Evolutionary conservation across 176 grass and related monocot genomes (phyloP).

Genomic region (Oryza longistaminata): DNA sequence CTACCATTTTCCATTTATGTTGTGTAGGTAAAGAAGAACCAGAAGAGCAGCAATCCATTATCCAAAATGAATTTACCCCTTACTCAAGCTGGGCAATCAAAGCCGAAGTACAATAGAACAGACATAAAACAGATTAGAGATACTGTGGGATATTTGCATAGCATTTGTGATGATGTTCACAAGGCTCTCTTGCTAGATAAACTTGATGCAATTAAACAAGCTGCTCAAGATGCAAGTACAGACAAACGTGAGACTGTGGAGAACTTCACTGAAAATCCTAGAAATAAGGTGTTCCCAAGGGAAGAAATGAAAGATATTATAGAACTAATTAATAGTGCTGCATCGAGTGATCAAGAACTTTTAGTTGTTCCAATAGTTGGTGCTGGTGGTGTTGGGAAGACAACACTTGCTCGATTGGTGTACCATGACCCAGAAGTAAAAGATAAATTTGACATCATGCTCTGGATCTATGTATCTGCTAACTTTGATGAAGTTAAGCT

Average conservation of each 20-base stretch:
- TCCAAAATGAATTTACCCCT: background rate
- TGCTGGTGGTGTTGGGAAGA: slow-evolving; percentile 49
- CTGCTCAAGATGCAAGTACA: background rate
- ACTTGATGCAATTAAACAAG: slow-evolving; percentile 14
- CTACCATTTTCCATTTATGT: background rate
- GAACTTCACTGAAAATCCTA: background rate
- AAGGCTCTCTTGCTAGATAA: slow-evolving; percentile 30
- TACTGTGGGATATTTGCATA: background rate
- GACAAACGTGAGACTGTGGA: background rate
- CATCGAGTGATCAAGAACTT: background rate
- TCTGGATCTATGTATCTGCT: slow-evolving; percentile 52
- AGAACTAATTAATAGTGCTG: background rate
- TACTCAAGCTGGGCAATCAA: background rate
- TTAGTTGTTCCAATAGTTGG: slow-evolving; percentile 35
- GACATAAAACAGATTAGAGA: background rate
- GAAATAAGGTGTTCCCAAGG: background rate
- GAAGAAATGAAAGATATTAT: background rate
- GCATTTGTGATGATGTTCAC: slow-evolving; percentile 11
- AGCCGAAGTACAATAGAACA: background rate
- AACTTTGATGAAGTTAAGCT: slow-evolving; percentile 52
- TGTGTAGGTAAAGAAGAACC: slow-evolving; percentile 10
- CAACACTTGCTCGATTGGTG: slow-evolving; percentile 47
- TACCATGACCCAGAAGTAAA: slow-evolving; percentile 30
- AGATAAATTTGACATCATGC: slow-evolving; percentile 6
- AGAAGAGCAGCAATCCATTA: background rate